Base-by-base conservation (phyloP, 176 grass and related monocot genomes). In the Eragrostis nindensis region DNA sequence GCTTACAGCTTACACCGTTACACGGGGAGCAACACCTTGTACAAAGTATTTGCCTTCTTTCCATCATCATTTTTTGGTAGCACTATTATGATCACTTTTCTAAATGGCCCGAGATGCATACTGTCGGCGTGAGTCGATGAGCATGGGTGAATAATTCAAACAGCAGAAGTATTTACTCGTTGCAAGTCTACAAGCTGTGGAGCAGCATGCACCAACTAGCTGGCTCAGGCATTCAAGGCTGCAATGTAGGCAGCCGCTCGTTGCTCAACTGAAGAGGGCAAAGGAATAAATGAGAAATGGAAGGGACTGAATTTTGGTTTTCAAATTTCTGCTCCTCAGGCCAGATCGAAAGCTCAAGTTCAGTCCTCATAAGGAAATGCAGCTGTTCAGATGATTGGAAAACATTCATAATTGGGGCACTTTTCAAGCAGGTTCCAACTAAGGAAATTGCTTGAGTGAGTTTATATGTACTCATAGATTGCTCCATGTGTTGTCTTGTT, bases 211-310 rank as follows among this genome's bases (percentile, higher is more conserved):
- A 79, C 73, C 87, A 5, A 72, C 87, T 49, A 77, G 32, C 78
- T 50, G 66, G 21, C 22, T 59, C 57, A 57, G 9, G 83, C 73
- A 89, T 89, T 89, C 57, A 89, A 44, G 66, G 21, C 87, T 22
- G 87, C 72, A 89, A 86, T 89, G 73, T 86, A 86, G 56, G 30
- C 60, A 25, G 63, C 48, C 54, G 62, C 76, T 63, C 38, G 71
- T 77, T 75, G 70, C 65, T 73, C 18, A 84, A 66, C 74, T 66
- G 32, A 79, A 41, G 56, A 53, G 74, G 68, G 44, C 64, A 47
- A 46, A 36, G 46, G 40, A 66, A 27, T 68, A 85, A 83, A 78
- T 85, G 66, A 57, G 76, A 57, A 27, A 75, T 52, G 71, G 6
- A 7, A 70, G n/a, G 19, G 41, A 9, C 74, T 38, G 68, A 74